Conservation (phyloP, 2,329 filamentous ascomycete species). For the Botrytis aclada region DNA sequence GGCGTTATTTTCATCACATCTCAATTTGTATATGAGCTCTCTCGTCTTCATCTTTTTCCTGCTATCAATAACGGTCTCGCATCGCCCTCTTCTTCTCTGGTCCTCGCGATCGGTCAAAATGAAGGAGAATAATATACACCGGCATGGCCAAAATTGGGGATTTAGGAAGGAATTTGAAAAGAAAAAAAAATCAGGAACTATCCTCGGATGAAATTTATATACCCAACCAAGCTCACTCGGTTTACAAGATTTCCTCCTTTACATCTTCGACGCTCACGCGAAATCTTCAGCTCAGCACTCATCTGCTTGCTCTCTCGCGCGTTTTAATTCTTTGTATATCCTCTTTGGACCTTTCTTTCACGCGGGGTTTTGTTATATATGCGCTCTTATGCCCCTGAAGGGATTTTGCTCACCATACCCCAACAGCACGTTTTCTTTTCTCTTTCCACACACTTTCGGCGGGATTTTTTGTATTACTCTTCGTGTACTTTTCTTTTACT, state of each 20-base stretch:
- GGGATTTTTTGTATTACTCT: not conserved
- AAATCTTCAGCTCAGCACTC: not conserved
- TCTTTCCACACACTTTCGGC: not conserved
- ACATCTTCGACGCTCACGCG: constrained; percentile 18
- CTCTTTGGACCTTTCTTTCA: not conserved
- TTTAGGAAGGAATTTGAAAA: not conserved
- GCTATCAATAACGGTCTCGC: not conserved
- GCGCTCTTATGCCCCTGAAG: not conserved
- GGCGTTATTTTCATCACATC: constrained; percentile 9
- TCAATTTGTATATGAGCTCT: constrained; percentile 9
- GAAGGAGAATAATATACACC: not conserved
- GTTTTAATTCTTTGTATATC: not conserved
- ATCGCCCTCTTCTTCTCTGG: not conserved
- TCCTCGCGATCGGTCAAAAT: not conserved
- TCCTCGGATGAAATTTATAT: constrained; percentile 16
- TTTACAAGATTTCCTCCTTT: not conserved
- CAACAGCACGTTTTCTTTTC: constrained; percentile 15
- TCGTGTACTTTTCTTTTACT: not conserved
- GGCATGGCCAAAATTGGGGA: not conserved
- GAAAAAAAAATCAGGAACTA: not conserved
- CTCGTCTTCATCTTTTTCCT: not conserved
- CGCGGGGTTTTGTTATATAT: not conserved
- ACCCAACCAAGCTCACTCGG: constrained; percentile 8
- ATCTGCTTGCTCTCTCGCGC: constrained; percentile 4
- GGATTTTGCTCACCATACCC: not conserved